phyloP scores from a whole-genome alignment of 2,329 filamentous ascomycete species.

The Parafenestella ontariensis region DNA sequence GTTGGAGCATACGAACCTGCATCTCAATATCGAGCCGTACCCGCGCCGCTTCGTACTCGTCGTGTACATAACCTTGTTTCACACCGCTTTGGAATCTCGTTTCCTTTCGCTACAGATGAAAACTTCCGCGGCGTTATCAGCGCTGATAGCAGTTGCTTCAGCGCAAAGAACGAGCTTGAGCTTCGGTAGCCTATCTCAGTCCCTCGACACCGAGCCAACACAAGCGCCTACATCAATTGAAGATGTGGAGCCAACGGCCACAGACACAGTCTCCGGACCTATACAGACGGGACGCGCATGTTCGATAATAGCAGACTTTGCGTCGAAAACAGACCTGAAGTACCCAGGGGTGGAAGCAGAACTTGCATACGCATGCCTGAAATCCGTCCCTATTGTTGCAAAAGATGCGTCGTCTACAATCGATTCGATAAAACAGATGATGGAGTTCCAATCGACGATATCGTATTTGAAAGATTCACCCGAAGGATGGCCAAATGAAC shows the following conservation, averaged over 20 bases:
- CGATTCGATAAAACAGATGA: constrained; percentile 41
- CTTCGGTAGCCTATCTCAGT: not conserved
- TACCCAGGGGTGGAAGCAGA: constrained; percentile 40
- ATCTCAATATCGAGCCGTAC: not conserved
- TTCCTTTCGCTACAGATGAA: constrained; percentile 23
- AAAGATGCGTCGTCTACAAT: constrained; percentile 36
- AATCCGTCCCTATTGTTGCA: constrained; percentile 43
- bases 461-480: constrained; percentile 50
- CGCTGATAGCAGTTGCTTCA: constrained; percentile 24
- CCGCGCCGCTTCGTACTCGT: constrained; percentile 1
- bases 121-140: constrained; percentile 19
- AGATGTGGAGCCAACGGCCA: constrained; percentile 36
- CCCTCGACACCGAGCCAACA: constrained; percentile 16
- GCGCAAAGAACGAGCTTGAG: constrained; percentile 20
- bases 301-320: constrained; percentile 29
- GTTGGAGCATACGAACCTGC: not conserved
- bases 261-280: constrained; percentile 36
- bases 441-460: constrained; percentile 52
- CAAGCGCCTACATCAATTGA: constrained; percentile 22
- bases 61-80: not conserved
- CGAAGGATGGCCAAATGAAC: constrained; percentile 45
- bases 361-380: constrained; percentile 46
- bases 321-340: constrained; percentile 14
- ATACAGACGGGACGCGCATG: constrained; percentile 41
- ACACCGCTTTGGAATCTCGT: not conserved